Percentiles rank a stretch among this genome's conserved stretches.
Conservation (phyloP, 768 basidiomycete genomes). For the Cyclocybe aegerita region DNA sequence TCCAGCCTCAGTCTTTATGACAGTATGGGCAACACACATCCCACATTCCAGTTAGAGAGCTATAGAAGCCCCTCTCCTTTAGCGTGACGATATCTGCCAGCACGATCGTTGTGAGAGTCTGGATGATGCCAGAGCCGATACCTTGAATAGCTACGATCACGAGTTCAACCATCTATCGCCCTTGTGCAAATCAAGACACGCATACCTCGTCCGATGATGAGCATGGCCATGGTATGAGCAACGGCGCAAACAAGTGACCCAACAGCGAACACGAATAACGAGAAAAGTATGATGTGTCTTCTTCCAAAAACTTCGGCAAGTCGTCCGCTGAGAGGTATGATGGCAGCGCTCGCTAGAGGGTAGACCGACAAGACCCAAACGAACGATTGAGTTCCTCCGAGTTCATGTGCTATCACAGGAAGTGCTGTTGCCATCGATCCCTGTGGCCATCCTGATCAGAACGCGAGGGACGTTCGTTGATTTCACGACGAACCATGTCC, state of each 20-base stretch:
- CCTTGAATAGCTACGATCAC: constrained; percentile 34
- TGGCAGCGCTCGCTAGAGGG: constrained; percentile 37
- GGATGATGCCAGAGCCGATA: constrained; percentile 35
- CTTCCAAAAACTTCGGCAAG: constrained; percentile 37
- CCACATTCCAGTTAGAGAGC: too few species aligned
- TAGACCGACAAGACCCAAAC: constrained; percentile 46
- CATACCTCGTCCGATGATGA: constrained; percentile 40
- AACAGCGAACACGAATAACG: constrained; percentile 36
- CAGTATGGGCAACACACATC: too few species aligned
- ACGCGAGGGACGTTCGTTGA: too few species aligned
- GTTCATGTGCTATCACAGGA: constrained; percentile 25
- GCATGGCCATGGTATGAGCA: constrained; percentile 38
- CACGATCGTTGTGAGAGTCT: constrained; percentile 37
- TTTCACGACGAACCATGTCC: too few species aligned
- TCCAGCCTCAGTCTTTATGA: constrained; percentile 29
- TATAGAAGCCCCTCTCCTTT: constrained; percentile 39
- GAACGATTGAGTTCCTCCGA: constrained; percentile 33
- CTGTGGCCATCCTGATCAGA: too few species aligned
- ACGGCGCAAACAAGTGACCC: constrained; percentile 45
- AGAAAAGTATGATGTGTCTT: constrained; percentile 27
- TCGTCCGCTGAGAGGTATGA: constrained; percentile 36
- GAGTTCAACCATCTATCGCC: neutral
- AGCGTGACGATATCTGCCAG: constrained; percentile 45
- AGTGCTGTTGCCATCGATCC: constrained; percentile 16
- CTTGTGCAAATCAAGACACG: neutral